These are phyloP conservation scores for Eurotiales sp. DNA, from an alignment of 2,329 filamentous ascomycete species.

Conservation along the genomic window DNA sequence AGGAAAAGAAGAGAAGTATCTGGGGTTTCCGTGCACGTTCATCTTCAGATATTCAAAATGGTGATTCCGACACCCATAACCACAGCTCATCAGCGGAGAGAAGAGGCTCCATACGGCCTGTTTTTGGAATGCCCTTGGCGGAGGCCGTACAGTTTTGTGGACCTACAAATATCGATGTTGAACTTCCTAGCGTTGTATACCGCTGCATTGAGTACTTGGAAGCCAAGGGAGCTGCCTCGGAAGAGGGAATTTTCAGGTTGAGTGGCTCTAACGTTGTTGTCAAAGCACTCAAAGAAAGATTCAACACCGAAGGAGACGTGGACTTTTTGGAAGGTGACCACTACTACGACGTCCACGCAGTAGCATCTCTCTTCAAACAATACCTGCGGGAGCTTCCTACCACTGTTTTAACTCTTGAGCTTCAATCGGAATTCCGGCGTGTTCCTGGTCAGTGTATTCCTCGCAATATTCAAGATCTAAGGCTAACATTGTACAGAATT, in stretches of 20 bases:
- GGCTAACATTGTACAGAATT: constrained; percentile 53
- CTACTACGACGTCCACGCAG: constrained; percentile 92
- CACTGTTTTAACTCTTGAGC: constrained; percentile 84
- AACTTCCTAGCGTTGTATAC: constrained; percentile 88
- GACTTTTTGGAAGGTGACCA: constrained; percentile 73
- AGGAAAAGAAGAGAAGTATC: constrained; percentile 75
- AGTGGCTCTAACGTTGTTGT: constrained; percentile 97
- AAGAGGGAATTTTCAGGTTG: constrained; percentile 94
- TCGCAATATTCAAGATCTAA: not conserved
- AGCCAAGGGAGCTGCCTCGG: constrained; percentile 71
- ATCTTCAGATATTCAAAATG: constrained; percentile 63
- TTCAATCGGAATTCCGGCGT: constrained; percentile 82
- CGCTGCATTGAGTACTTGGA: constrained; percentile 92
- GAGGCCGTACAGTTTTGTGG: constrained; percentile 82
- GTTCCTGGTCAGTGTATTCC: constrained; percentile 56
- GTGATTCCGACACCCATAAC: constrained; percentile 48
- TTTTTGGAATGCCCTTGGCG: constrained; percentile 79
- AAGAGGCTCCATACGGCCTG: constrained; percentile 60
- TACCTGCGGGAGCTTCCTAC: constrained; percentile 90
- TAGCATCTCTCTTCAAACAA: constrained; percentile 88
- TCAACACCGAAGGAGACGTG: constrained; percentile 89
- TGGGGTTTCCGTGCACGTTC: constrained; percentile 64
- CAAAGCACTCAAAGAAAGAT: constrained; percentile 83
- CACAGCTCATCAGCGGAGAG: constrained; percentile 44
- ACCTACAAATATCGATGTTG: constrained; percentile 63